Evolutionary conservation across 1,139 yeast genomes (phyloP).

Genomic region (Yarrowia galli): DNA sequence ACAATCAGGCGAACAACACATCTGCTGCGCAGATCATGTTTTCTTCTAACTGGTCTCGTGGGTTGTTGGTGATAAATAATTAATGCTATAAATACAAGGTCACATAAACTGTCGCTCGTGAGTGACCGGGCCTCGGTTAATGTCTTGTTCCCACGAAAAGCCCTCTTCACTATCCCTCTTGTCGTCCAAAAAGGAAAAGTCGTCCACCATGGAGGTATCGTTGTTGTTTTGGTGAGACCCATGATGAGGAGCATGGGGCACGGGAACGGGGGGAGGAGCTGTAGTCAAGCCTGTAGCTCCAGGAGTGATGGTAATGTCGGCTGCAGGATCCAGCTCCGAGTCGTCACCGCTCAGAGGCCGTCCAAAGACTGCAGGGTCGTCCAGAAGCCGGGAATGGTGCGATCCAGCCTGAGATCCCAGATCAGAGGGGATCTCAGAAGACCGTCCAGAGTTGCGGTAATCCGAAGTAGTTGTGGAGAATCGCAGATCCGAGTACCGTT

Average conservation of each 20-base stretch:
- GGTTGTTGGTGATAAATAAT: constrained; percentile 18
- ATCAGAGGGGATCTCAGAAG: constrained; percentile 8
- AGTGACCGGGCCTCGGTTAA: constrained; percentile 20
- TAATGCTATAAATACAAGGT: constrained; percentile 37
- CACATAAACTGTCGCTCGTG: constrained; percentile 9
- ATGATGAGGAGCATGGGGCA: constrained; percentile 10
- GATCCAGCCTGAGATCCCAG: constrained; percentile 18
- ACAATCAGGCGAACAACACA: background rate
- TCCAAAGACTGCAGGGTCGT: constrained; percentile 26
- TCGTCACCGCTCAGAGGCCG: constrained; percentile 4
- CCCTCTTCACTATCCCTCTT: background rate
- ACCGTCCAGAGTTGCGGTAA: constrained; percentile 2
- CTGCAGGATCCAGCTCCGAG: background rate
- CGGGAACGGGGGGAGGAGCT: constrained; percentile 14
- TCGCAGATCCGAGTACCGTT: constrained; percentile 23
- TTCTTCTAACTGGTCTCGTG: background rate
- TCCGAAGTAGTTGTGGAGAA: background rate
- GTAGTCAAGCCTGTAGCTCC: background rate
- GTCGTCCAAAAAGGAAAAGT: constrained; percentile 17
- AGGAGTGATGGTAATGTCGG: constrained; percentile 4
- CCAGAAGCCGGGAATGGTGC: constrained; percentile 21
- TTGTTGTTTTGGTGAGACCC: too few species aligned
- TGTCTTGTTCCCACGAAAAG: constrained; percentile 30
- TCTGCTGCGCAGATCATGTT: background rate
- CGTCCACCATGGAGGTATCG: background rate